Conservation (phyloP, 495 filamentous ascomycete species). For the Aspergillus carlsbadensis region DNA sequence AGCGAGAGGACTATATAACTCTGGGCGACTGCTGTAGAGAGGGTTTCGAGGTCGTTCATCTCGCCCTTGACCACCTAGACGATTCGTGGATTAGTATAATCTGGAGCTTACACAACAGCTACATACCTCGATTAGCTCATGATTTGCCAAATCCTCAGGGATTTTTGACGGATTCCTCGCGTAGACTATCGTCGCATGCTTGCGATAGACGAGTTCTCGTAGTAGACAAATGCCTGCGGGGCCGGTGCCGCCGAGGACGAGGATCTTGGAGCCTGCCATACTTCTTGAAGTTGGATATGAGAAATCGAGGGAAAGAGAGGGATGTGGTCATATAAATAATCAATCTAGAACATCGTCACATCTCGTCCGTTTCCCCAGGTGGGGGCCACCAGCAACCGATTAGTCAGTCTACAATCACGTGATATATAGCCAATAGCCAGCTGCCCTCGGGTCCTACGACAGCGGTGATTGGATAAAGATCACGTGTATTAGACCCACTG, state of each 20-base stretch:
- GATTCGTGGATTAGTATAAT: neutral
- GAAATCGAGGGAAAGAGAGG: neutral
- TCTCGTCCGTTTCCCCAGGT: too few relatives aligned
- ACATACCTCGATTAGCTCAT: neutral
- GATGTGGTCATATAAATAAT: neutral
- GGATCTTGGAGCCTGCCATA: neutral
- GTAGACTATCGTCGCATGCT: neutral
- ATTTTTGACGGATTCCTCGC: constrained; percentile 2
- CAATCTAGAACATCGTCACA: too few relatives aligned
- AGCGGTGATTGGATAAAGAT: too few relatives aligned
- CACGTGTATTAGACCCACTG: too few relatives aligned
- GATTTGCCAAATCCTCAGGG: neutral
- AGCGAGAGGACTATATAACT: neutral
- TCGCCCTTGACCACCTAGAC: neutral
- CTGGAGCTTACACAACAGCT: too few relatives aligned
- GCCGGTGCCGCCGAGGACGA: constrained; percentile 4
- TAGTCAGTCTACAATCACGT: too few relatives aligned
- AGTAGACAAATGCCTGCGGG: constrained; percentile 5
- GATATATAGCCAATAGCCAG: too few relatives aligned
- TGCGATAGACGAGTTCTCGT: neutral
- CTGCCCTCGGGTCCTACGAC: too few relatives aligned
- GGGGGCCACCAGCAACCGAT: too few relatives aligned
- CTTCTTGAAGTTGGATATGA: neutral
- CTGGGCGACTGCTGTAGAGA: neutral
- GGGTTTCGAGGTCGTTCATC: neutral